phyloP scores from a whole-genome alignment of 768 basidiomycete species.

The Pisolithus albus region DNA sequence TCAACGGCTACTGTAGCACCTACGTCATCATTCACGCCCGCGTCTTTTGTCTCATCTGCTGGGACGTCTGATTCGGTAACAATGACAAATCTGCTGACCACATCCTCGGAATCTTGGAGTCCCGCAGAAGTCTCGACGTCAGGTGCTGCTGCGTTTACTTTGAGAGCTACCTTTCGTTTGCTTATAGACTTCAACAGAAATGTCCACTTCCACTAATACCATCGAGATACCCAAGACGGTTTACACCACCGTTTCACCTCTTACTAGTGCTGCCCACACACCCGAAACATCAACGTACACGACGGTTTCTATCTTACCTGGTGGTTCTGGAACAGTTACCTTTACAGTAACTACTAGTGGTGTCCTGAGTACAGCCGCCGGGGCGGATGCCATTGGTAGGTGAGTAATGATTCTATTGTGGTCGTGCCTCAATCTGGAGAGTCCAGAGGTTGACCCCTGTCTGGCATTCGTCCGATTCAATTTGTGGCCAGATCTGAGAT shows the following conservation, averaged over 20 bases:
- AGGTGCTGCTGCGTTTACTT: not conserved
- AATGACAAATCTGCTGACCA: not conserved
- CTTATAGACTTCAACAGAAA: not conserved
- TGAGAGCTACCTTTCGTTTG: too few species aligned
- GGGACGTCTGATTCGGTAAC: not conserved
- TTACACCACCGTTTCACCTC: slow-evolving; percentile 1
- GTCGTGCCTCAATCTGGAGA: not conserved
- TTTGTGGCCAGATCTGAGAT: not conserved
- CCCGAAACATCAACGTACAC: slow-evolving; percentile 15
- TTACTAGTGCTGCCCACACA: not conserved
- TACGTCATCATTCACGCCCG: not conserved
- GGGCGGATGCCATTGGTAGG: slow-evolving; percentile 6
- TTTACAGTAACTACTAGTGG: slow-evolving; percentile 14
- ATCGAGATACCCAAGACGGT: slow-evolving; percentile 13
- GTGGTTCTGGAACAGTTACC: slow-evolving; percentile 10
- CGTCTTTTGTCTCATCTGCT: not conserved
- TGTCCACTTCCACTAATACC: slow-evolving; percentile 5
- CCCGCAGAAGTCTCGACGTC: not conserved
- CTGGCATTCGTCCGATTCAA: not conserved
- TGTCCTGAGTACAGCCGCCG: slow-evolving; percentile 18
- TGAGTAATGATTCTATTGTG: slow-evolving; percentile 6
- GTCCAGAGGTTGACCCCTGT: not conserved
- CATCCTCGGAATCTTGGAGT: not conserved
- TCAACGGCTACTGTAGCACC: not conserved
- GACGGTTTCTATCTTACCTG: slow-evolving; percentile 13